phyloP scores from a whole-genome alignment of 805 yeast species.

The Sungouiozyma intestinalis region DNA sequence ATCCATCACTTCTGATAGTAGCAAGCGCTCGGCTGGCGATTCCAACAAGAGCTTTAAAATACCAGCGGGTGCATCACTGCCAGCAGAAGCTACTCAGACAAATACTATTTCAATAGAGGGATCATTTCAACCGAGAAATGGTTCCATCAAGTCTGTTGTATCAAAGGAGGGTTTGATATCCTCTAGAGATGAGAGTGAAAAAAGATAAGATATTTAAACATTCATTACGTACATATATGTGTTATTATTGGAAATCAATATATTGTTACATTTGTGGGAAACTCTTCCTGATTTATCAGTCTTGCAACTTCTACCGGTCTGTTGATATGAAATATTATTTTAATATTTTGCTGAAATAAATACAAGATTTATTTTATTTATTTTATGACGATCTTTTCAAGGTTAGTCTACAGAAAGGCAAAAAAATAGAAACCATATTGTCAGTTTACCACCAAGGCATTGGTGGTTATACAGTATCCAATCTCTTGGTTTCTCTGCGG shows the following conservation, averaged over 20 bases:
- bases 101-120: slow-evolving; percentile 41
- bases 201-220: neutral
- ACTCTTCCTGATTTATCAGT: too few relatives aligned
- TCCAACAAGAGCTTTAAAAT: slow-evolving; percentile 5
- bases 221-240: neutral
- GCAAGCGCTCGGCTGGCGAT: slow-evolving; percentile 1
- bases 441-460: neutral
- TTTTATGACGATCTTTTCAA: neutral
- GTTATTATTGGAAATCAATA: neutral
- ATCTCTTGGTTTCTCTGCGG: too few relatives aligned
- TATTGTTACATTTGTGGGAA: neutral
- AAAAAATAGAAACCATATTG: neutral
- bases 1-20: neutral
- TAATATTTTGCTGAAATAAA: too few relatives aligned
- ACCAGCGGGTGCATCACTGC: slow-evolving; percentile 10
- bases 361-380: too few relatives aligned
- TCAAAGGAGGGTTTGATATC: slow-evolving; percentile 11
- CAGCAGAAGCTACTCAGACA: slow-evolving; percentile 13
- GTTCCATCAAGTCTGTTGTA: slow-evolving; percentile 17
- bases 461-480: neutral
- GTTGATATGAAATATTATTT: too few relatives aligned
- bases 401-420: neutral
- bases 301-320: too few relatives aligned
- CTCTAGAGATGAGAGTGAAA: slow-evolving; percentile 1
- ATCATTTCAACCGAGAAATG: slow-evolving; percentile 24